Evolutionary conservation across 140 eudicot species (phyloP).

Genomic region (Artemisia princeps): DNA sequence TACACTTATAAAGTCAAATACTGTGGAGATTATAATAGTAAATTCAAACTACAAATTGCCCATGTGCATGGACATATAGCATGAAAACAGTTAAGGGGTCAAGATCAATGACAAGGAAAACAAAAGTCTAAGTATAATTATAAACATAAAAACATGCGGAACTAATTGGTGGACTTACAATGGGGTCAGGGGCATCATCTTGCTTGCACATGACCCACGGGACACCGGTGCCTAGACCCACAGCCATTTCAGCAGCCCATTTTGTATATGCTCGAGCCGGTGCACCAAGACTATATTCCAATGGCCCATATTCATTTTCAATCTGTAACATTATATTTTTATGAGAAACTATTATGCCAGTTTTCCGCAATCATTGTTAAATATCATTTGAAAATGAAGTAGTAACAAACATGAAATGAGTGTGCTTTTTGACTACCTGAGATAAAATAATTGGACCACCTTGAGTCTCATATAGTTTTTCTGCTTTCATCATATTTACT

Average conservation of each 20-base stretch:
- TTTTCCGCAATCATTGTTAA: too few relatives aligned
- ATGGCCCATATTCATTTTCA: constrained; percentile 96
- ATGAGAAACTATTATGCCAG: too few relatives aligned
- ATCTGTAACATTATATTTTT: constrained; percentile 39
- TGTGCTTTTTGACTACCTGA: constrained; percentile 49
- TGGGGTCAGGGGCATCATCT: constrained; percentile 96
- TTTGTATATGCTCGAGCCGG: constrained; percentile 71
- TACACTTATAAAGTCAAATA: not conserved
- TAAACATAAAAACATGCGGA: constrained; percentile 19
- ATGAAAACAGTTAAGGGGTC: constrained; percentile 19
- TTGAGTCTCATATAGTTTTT: constrained; percentile 60
- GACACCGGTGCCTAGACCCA: constrained; percentile 79
- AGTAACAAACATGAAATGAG: constrained; percentile 5
- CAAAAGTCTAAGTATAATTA: constrained; percentile 18
- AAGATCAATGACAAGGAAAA: constrained; percentile 13
- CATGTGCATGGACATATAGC: constrained; percentile 26
- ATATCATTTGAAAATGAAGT: not conserved
- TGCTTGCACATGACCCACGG: constrained; percentile 99
- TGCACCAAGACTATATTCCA: constrained; percentile 81
- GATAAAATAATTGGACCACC: constrained; percentile 94
- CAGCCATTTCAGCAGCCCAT: constrained; percentile 96
- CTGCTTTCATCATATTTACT: constrained; percentile 87
- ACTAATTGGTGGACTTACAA: constrained; percentile 46
- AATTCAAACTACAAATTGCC: not conserved
- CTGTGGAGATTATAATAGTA: not conserved